These are phyloP conservation scores for Carex arenaria DNA, from an alignment of 202 grass and related monocot species.

Conservation along the genomic window DNA sequence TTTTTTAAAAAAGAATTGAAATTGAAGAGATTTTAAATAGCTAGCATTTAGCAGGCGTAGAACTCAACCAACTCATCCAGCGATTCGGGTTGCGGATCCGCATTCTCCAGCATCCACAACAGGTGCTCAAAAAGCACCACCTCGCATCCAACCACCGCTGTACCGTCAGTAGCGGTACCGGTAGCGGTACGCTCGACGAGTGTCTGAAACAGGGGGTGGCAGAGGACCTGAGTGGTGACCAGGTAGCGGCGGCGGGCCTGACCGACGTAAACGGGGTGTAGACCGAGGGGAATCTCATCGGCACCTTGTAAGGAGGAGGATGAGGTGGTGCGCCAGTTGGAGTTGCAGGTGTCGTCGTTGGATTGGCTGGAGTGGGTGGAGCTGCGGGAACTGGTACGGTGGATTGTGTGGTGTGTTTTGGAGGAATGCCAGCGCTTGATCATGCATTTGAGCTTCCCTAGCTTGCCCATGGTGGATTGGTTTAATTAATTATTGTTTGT, in stretches of 20 bases:
- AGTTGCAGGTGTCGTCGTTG: constrained; percentile 7
- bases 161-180: not conserved
- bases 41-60: constrained; percentile 50
- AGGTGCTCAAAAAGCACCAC: constrained; percentile 97
- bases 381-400: constrained; percentile 21
- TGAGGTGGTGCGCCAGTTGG: constrained; percentile 9
- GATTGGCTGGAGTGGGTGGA: not conserved
- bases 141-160: constrained; percentile 73
- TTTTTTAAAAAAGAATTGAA: not conserved
- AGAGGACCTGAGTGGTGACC: constrained; percentile 41
- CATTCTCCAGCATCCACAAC: constrained; percentile 97
- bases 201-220: constrained; percentile 61
- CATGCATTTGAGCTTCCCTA: constrained; percentile 73
- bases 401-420: constrained; percentile 31
- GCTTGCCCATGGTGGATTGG: constrained; percentile 37
- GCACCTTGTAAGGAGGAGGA: constrained; percentile 58
- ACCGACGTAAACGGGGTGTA: constrained; percentile 89
- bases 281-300: constrained; percentile 56
- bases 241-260: constrained; percentile 75
- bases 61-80: constrained; percentile 89
- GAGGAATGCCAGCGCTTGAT: constrained; percentile 75
- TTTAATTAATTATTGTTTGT: constrained; percentile 19
- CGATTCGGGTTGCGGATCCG: constrained; percentile 76
- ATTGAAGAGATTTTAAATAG: too few species aligned
- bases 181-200: constrained; percentile 44